Evolutionary conservation across 768 basidiomycete species (phyloP).

Genomic region (Cantharellus anzutake): DNA sequence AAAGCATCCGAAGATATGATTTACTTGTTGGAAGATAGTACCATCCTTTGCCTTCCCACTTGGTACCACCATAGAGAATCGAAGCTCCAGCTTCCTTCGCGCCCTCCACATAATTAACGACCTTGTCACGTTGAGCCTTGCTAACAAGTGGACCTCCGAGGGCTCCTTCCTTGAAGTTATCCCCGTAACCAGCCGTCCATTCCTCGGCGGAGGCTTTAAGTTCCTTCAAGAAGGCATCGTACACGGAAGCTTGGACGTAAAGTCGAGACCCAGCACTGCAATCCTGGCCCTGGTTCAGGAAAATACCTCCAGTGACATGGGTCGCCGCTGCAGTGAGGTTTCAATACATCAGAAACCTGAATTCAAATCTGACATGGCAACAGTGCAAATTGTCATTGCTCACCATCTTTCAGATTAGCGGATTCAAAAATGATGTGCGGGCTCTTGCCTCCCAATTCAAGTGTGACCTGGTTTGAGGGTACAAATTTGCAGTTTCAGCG

Average conservation of each 20-base stretch:
- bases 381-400: neutral
- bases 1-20: slow-evolving; percentile 12
- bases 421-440: slow-evolving; percentile 79
- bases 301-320: slow-evolving; percentile 12
- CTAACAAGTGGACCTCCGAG: slow-evolving; percentile 81
- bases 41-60: slow-evolving; percentile 59
- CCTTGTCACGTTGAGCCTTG: slow-evolving; percentile 65
- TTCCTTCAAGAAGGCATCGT: slow-evolving; percentile 62
- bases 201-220: slow-evolving; percentile 48
- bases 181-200: slow-evolving; percentile 40
- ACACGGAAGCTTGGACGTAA: slow-evolving; percentile 72
- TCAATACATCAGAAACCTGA: neutral
- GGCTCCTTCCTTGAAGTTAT: slow-evolving; percentile 57
- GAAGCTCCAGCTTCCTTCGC: slow-evolving; percentile 76
- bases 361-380: neutral
- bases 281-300: slow-evolving; percentile 25
- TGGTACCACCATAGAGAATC: slow-evolving; percentile 58
- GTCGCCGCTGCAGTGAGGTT: slow-evolving; percentile 1
- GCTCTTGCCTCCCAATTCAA: slow-evolving; percentile 90
- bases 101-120: slow-evolving; percentile 74
- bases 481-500: neutral
- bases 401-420: slow-evolving; percentile 77
- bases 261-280: slow-evolving; percentile 85
- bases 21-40: slow-evolving; percentile 79
- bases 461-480: slow-evolving; percentile 38